These are phyloP conservation scores for Acacia concinna DNA, from an alignment of 331 rosid genomes.

Conservation along the genomic window DNA sequence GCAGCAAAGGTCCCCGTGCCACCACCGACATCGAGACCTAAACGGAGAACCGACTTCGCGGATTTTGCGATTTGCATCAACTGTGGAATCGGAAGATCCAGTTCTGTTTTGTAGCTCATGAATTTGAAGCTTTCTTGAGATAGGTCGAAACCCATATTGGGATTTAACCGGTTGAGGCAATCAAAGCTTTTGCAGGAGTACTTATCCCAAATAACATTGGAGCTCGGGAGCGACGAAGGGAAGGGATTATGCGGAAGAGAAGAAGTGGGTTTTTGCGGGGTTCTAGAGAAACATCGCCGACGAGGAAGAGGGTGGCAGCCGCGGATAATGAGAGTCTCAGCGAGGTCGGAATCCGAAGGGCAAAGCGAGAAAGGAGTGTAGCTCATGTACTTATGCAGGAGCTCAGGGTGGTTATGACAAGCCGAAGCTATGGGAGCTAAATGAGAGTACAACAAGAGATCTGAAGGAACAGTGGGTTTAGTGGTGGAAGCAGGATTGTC, in stretches of 20 bases:
- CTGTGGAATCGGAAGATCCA: slow-evolving; percentile 66
- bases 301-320: slow-evolving; percentile 86
- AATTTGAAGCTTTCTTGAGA: slow-evolving; percentile 36
- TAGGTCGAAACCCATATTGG: slow-evolving; percentile 51
- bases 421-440: slow-evolving; percentile 60
- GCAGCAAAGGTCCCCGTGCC: slow-evolving; percentile 66
- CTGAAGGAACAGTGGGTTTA: slow-evolving; percentile 40
- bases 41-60: slow-evolving; percentile 49
- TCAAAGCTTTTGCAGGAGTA: slow-evolving; percentile 53
- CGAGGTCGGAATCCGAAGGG: slow-evolving; percentile 49
- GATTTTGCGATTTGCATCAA: slow-evolving; percentile 56
- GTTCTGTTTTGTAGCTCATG: slow-evolving; percentile 45
- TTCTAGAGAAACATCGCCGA: slow-evolving; percentile 64
- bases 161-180: slow-evolving; percentile 45
- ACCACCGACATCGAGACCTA: slow-evolving; percentile 65
- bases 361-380: slow-evolving; percentile 60
- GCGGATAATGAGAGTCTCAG: slow-evolving; percentile 51
- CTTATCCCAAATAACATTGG: slow-evolving; percentile 48
- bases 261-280: slow-evolving; percentile 54
- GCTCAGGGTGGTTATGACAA: slow-evolving; percentile 57
- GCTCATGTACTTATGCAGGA: slow-evolving; percentile 59
- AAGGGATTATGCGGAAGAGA: slow-evolving; percentile 52
- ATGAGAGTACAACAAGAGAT: slow-evolving; percentile 59
- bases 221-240: slow-evolving; percentile 46
- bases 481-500: neutral